Percentiles rank a stretch among this genome's conserved stretches.
Conservation (phyloP, 257 asterid species). For the Fraxinus excelsior region DNA sequence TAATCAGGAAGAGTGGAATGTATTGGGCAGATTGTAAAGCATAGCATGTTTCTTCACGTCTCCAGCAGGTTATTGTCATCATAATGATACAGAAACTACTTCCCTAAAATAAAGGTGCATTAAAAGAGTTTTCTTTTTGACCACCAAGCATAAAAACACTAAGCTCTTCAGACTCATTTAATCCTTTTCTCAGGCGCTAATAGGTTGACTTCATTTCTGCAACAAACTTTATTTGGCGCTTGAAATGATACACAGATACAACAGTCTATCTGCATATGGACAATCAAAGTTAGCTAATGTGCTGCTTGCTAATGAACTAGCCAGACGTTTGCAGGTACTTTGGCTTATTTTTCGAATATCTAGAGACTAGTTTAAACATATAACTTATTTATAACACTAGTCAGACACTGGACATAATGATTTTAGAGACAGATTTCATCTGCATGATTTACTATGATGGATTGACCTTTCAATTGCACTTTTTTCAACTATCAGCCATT, state of each 20-base stretch:
- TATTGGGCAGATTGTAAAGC: not conserved
- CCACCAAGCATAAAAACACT: not conserved
- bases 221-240: not conserved
- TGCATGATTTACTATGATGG: not conserved
- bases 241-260: conserved; percentile 46
- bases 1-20: too few relatives aligned
- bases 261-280: conserved; percentile 57
- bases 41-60: not conserved
- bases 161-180: not conserved
- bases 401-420: not conserved
- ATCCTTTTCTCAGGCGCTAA: not conserved
- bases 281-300: conserved; percentile 70
- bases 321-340: conserved; percentile 57
- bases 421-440: not conserved
- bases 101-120: not conserved
- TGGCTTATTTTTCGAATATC: conserved; percentile 1
- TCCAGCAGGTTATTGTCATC: not conserved
- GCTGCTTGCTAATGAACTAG: conserved; percentile 66
- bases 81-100: not conserved
- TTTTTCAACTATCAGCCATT: not conserved
- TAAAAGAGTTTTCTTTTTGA: not conserved
- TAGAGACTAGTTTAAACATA: not conserved
- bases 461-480: not conserved
- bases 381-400: not conserved
- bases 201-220: not conserved